Conservation (phyloP, 495 filamentous ascomycete species). For the Penicillium simplicissimum region DNA sequence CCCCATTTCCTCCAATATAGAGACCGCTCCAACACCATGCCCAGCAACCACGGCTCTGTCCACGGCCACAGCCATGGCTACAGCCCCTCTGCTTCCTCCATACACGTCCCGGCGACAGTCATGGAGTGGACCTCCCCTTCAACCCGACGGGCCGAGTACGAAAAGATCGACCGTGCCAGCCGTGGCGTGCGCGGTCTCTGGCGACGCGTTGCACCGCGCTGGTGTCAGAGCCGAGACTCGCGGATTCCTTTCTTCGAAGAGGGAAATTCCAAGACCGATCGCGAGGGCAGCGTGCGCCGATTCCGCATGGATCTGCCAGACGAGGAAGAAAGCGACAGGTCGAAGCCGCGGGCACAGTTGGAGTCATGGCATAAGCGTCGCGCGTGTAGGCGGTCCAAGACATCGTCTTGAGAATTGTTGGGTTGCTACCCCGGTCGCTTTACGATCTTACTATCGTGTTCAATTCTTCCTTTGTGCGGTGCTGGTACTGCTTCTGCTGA, state of each 20-base stretch:
- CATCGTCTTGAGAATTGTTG: neutral
- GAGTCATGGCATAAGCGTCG: constrained; percentile 16
- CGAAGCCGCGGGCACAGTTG: constrained; percentile 1
- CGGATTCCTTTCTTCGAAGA: constrained; percentile 47
- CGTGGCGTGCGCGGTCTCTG: constrained; percentile 48
- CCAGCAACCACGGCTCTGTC: neutral
- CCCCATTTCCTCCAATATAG: constrained; percentile 12
- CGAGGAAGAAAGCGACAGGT: constrained; percentile 25
- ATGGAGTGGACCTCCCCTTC: constrained; percentile 53
- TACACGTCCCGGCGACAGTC: constrained; percentile 42
- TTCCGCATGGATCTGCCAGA: constrained; percentile 51
- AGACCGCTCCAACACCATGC: constrained; percentile 27
- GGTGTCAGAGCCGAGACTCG: constrained; percentile 36
- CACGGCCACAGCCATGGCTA: neutral
- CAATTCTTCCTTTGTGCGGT: neutral
- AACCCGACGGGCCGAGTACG: constrained; percentile 49
- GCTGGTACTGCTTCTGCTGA: neutral
- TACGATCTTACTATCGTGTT: neutral
- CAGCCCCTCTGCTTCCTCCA: constrained; percentile 24
- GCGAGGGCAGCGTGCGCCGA: constrained; percentile 49
- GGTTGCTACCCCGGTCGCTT: neutral
- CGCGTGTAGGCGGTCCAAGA: constrained; percentile 24
- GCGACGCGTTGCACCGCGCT: constrained; percentile 45
- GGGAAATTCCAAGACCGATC: constrained; percentile 37
- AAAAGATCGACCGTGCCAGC: constrained; percentile 52